Evolutionary conservation across 1,139 yeast genomes (phyloP).

Genomic region (Hansenula lynferdii): DNA sequence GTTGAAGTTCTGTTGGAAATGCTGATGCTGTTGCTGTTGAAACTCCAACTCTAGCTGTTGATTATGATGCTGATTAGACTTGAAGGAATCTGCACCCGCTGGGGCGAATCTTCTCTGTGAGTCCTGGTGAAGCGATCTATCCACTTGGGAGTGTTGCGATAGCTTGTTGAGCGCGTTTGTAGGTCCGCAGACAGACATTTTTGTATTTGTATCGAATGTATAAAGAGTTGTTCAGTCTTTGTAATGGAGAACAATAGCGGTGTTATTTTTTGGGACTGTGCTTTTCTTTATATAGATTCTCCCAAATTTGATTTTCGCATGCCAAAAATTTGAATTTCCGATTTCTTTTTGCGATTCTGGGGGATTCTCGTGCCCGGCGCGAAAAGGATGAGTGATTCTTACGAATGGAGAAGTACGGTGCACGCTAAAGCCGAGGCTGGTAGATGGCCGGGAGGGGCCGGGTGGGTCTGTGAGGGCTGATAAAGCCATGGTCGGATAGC

Average conservation of each 20-base stretch:
- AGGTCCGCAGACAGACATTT: conserved; percentile 20
- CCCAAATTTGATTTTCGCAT: no score
- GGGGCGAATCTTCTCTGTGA: conserved; percentile 8
- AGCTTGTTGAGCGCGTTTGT: conserved; percentile 21
- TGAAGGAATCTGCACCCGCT: conserved; percentile 9
- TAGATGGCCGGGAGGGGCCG: no score
- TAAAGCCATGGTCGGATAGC: no score
- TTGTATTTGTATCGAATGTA: neutral
- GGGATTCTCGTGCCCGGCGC: no score
- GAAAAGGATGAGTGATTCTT: no score
- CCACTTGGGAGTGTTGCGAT: conserved; percentile 19
- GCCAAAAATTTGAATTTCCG: no score
- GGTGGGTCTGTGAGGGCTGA: no score
- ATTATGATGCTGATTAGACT: conserved; percentile 9
- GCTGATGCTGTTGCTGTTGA: conserved; percentile 12
- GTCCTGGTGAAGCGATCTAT: conserved; percentile 23
- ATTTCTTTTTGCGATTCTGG: no score
- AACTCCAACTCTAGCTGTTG: conserved; percentile 18
- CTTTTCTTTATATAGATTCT: neutral
- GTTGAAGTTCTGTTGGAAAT: conserved; percentile 7
- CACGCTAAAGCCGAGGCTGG: no score
- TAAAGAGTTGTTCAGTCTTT: neutral
- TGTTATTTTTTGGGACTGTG: neutral
- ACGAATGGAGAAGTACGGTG: no score
- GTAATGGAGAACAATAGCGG: no score